Percentiles rank a stretch among this genome's conserved stretches.
Conservation (phyloP, 495 filamentous ascomycete genomes). For the Usnea hakonensis region DNA sequence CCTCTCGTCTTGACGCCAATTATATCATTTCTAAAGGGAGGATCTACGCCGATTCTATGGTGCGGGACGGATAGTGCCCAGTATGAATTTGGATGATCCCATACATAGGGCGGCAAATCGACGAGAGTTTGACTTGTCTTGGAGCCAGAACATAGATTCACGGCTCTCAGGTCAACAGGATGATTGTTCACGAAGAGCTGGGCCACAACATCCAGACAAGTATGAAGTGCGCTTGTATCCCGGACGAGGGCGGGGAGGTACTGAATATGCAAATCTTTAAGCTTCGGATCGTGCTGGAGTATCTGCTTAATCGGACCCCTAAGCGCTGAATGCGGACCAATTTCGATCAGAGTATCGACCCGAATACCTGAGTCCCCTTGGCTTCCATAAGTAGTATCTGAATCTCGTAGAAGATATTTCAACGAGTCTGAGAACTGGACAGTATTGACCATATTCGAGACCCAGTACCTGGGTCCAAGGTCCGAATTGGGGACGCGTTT, state of each 20-base stretch:
- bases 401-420: background rate
- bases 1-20: conserved; percentile 37
- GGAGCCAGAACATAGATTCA: background rate
- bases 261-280: background rate
- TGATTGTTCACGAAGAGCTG: background rate
- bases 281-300: conserved; percentile 21
- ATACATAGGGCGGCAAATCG: conserved; percentile 40
- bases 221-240: background rate
- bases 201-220: background rate
- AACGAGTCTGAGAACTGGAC: conserved; percentile 22
- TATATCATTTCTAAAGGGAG: conserved; percentile 38
- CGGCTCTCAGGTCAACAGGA: background rate
- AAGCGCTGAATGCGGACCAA: conserved; percentile 58
- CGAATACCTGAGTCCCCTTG: conserved; percentile 11
- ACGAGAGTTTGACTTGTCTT: conserved; percentile 7
- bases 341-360: conserved; percentile 43
- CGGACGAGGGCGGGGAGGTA: conserved; percentile 8
- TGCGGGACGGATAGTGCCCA: conserved; percentile 42
- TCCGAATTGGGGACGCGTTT: conserved; percentile 15
- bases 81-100: conserved; percentile 28
- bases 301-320: conserved; percentile 52
- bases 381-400: background rate
- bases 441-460: conserved; percentile 35
- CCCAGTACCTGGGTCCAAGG: conserved; percentile 33
- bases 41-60: conserved; percentile 1